Conservation (phyloP, 2,329 filamentous ascomycete genomes). For the Verticillium zaregamsianum region DNA sequence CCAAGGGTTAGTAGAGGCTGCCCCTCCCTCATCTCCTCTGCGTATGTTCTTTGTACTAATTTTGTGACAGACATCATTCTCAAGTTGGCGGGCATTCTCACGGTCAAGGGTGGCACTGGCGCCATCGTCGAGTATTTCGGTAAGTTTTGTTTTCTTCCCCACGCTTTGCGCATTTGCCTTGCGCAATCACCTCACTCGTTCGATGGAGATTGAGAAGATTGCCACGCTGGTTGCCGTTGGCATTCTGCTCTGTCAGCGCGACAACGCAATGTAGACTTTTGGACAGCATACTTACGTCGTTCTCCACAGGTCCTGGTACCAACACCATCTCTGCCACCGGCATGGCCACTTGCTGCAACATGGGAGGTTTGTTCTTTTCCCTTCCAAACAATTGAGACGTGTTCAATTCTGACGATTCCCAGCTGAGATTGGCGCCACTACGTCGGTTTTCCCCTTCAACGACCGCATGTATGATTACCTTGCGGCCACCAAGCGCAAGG, state of each 20-base stretch:
- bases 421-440: conserved; percentile 79
- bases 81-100: conserved; percentile 94
- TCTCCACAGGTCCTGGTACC: conserved; percentile 53
- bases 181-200: too few species aligned
- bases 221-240: too few species aligned
- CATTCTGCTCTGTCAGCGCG: neutral
- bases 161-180: too few species aligned
- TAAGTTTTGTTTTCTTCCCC: conserved; percentile 13
- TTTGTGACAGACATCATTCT: conserved; percentile 75
- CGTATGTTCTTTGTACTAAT: neutral
- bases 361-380: conserved; percentile 40
- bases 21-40: neutral
- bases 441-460: conserved; percentile 96
- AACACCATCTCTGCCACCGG: conserved; percentile 75
- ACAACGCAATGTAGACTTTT: neutral
- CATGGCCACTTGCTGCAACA: conserved; percentile 77
- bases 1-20: conserved; percentile 63
- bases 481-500: conserved; percentile 79
- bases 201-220: too few species aligned
- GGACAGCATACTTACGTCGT: conserved; percentile 26
- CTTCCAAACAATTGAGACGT: neutral
- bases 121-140: conserved; percentile 75
- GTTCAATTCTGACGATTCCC: neutral
- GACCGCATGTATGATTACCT: conserved; percentile 98
- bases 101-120: conserved; percentile 96